Evolutionary conservation across 768 basidiomycete genomes (phyloP).

Genomic region (Lyophyllum semitale): DNA sequence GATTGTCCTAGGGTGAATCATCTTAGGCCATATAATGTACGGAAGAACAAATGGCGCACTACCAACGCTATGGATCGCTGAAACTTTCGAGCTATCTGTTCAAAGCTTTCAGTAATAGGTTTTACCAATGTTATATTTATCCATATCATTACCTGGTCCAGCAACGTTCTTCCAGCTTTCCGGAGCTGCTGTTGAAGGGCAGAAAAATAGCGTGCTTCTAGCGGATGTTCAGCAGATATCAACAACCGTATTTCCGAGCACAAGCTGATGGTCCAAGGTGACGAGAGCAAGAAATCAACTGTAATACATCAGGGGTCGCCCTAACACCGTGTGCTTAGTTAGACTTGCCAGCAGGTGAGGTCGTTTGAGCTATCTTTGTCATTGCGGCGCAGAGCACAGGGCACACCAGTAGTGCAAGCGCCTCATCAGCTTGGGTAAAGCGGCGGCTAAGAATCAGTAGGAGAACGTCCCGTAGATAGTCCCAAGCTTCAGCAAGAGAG

Average conservation of each 20-base stretch:
- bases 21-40: neutral
- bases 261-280: conserved; percentile 56
- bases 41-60: neutral
- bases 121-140: neutral
- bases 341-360: conserved; percentile 27
- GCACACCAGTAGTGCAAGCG: conserved; percentile 50
- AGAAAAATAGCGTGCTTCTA: conserved; percentile 22
- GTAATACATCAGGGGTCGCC: neutral
- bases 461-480: conserved; percentile 50
- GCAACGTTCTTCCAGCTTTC: conserved; percentile 22
- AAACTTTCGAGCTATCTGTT: neutral
- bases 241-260: conserved; percentile 37
- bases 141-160: conserved; percentile 32
- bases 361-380: conserved; percentile 32
- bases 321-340: neutral
- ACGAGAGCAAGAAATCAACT: conserved; percentile 33
- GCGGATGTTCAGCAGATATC: conserved; percentile 10
- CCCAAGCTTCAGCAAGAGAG: conserved; percentile 52
- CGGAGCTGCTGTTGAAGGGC: conserved; percentile 33
- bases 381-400: conserved; percentile 55
- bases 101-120: neutral
- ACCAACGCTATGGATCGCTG: neutral
- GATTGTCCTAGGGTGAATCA: conserved; percentile 4
- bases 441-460: conserved; percentile 48
- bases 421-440: conserved; percentile 47